Base-by-base conservation (phyloP, 1,284 basidiomycete species). In the Microbotryum violaceum region DNA sequence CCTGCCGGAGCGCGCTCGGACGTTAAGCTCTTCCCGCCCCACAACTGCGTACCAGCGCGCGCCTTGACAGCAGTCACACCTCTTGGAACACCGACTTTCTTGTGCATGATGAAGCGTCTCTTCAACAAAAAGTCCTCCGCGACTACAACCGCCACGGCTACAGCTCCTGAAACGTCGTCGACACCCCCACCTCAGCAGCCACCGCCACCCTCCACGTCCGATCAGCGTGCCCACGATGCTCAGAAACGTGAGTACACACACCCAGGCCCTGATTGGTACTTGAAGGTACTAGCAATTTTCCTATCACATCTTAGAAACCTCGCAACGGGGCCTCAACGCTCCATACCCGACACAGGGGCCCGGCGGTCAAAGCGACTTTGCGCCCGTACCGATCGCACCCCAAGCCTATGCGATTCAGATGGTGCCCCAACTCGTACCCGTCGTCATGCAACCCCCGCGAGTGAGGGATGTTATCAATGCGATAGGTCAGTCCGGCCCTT, bases 401-500 rank as follows among this genome's bases (percentile, higher is more conserved):
- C 51, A 53, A 25, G 51, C n/a, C 21, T 53, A 53, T 33, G 51
- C 33, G 31, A 25, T 53, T 27, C 25, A 29, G 25, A 25, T 16
- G n/a, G 51, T 33, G 20, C 51, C 51, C 27, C 23, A 42, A 20
- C 51, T 21, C 18, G 33, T 50, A 12, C 45, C 37, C 7, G 53
- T 37, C 31, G 21, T n/a, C 21, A 47, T 56, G 42, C 14, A 57
- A 1, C 66, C 66, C 3, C 66, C 66, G 1, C 16, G 59, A 23
- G 57, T 65, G 3, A 21, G 49, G 27, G 58, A 66, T 20, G 64
- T 68, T 21, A 57, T 57, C 1, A 63, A 65, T 20, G 66, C 62
- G 6, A 62, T 68, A 54, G 66, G 65, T 67, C 12, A 49, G 63
- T 45, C 18, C 16, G 8, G 23, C n/a, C 42, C 49, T 10, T 23